These are phyloP conservation scores for Poa pratensis DNA, from an alignment of 176 grass and related monocot genomes.

Conservation along the genomic window DNA sequence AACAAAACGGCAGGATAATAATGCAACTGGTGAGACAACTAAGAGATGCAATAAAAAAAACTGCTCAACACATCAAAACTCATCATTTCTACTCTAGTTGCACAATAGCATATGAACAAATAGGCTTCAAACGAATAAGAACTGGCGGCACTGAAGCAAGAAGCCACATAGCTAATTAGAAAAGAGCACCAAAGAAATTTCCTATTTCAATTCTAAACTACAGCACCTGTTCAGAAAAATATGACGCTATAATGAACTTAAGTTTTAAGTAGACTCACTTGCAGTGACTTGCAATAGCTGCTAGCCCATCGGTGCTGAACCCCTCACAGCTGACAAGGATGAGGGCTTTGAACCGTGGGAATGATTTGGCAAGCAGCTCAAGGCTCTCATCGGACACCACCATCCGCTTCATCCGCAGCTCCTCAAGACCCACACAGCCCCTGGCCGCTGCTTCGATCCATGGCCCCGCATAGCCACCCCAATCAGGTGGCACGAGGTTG, in stretches of 20 bases:
- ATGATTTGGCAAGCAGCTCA: slow-evolving; percentile 65
- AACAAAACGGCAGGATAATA: slow-evolving; percentile 1
- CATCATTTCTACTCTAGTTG: background rate
- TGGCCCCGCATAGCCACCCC: slow-evolving; percentile 61
- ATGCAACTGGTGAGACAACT: no score
- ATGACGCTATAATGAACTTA: background rate
- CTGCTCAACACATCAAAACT: background rate
- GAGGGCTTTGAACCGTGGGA: slow-evolving; percentile 64
- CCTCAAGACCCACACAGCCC: slow-evolving; percentile 57
- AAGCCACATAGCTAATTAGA: slow-evolving; percentile 5
- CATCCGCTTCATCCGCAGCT: slow-evolving; percentile 89
- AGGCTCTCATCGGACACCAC: slow-evolving; percentile 71
- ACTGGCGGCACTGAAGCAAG: background rate
- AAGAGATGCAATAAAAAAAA: no score
- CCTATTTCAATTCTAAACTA: slow-evolving; percentile 1
- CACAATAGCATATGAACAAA: background rate
- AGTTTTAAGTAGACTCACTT: slow-evolving; percentile 48
- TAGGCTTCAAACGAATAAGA: background rate
- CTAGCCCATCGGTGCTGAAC: slow-evolving; percentile 80
- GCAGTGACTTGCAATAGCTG: slow-evolving; percentile 72
- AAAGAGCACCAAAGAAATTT: background rate
- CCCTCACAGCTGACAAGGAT: slow-evolving; percentile 78
- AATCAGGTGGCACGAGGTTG: slow-evolving; percentile 74
- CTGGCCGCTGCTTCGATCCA: slow-evolving; percentile 65
- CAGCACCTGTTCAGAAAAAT: background rate